Conservation (phyloP, 768 basidiomycete genomes). For the Kwoniella mangroviensis region DNA sequence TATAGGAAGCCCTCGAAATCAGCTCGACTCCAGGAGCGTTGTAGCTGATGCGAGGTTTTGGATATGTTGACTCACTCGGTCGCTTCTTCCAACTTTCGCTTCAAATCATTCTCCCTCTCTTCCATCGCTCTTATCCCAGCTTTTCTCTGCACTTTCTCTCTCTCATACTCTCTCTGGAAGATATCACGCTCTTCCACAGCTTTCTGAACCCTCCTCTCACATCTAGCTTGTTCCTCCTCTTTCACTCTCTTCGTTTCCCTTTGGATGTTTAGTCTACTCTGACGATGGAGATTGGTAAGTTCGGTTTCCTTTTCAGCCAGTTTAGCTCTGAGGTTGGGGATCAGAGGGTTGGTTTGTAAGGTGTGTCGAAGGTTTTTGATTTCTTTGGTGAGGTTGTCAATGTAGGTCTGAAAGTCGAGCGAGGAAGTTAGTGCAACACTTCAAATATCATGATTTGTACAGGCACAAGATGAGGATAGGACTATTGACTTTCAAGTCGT, state of each 20-base stretch:
- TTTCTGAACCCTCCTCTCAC: slow-evolving; percentile 28
- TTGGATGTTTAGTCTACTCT: slow-evolving; percentile 10
- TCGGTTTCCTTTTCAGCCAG: background rate
- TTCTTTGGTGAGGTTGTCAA: slow-evolving; percentile 31
- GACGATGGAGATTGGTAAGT: slow-evolving; percentile 1
- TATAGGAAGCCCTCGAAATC: slow-evolving; percentile 3
- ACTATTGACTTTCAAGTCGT: no score
- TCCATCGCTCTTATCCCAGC: slow-evolving; percentile 23
- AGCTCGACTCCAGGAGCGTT: background rate
- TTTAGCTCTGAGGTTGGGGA: slow-evolving; percentile 19
- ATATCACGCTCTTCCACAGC: slow-evolving; percentile 31
- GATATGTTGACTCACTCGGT: slow-evolving; percentile 15
- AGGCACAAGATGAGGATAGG: no score
- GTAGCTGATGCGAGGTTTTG: no score
- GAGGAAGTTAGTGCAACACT: background rate
- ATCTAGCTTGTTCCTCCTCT: slow-evolving; percentile 25
- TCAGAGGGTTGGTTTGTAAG: slow-evolving; percentile 30
- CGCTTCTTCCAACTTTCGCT: slow-evolving; percentile 19
- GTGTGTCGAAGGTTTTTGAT: slow-evolving; percentile 25
- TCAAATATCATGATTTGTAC: background rate
- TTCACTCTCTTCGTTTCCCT: slow-evolving; percentile 20
- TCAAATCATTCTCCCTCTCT: slow-evolving; percentile 28
- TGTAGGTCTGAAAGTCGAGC: slow-evolving; percentile 29
- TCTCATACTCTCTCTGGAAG: slow-evolving; percentile 28
- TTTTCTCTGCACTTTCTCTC: slow-evolving; percentile 28